phyloP scores from a whole-genome alignment of 768 basidiomycete species.

The Naganishia antarctica region DNA sequence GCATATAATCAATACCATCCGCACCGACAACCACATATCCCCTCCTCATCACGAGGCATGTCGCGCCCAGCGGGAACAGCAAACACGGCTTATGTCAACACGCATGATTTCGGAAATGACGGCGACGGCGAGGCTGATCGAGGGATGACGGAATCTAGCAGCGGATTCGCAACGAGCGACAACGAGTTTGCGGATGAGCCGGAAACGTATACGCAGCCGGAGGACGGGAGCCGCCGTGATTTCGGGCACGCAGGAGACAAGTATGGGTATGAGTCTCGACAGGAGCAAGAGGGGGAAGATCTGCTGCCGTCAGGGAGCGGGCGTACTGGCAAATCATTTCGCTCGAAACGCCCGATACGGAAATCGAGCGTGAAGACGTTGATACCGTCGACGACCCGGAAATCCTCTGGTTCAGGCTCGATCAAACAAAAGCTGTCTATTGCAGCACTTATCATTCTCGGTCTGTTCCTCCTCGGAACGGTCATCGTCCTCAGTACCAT shows the following conservation, averaged over 20 bases:
- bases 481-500: slow-evolving; percentile 59
- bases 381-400: neutral
- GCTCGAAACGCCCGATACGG: neutral
- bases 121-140: neutral
- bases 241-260: neutral
- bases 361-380: slow-evolving; percentile 9
- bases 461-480: slow-evolving; percentile 28
- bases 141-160: neutral
- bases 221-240: neutral
- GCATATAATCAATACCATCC: too few relatives aligned
- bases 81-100: neutral
- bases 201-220: neutral
- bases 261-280: neutral
- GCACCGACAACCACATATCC: neutral
- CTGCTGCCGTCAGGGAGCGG: neutral
- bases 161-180: slow-evolving; percentile 9
- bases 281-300: neutral
- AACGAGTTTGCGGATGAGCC: slow-evolving; percentile 8
- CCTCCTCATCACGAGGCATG: neutral
- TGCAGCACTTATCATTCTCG: slow-evolving; percentile 17
- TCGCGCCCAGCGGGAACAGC: neutral
- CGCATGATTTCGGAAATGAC: slow-evolving; percentile 7
- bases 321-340: neutral
- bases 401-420: neutral
- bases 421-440: slow-evolving; percentile 18